Base-by-base conservation (phyloP, 805 yeast species). In the Candida lessepsii region DNA sequence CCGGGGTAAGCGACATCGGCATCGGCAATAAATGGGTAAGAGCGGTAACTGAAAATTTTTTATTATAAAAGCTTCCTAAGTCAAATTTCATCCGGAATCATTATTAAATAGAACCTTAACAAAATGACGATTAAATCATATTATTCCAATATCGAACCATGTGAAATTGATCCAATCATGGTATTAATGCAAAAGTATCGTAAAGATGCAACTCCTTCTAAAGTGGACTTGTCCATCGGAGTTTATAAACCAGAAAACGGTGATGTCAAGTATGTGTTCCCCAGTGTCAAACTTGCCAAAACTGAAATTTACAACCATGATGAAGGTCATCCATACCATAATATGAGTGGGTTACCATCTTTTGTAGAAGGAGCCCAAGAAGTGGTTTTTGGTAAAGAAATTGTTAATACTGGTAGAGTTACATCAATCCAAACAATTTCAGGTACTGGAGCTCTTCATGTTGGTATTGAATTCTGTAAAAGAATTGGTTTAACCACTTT, bases 261-360 rank as follows among this genome's bases (percentile, higher is more conserved):
- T 2, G 51, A 53, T 23, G 48, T 55, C n/a, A 48, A 45, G 26
- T 65, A 58, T 49, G 53, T 61, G 8, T 66, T 69, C 46, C 73
- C 73, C 11, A 51, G 65, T 24, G 70, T 70, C 19, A 46, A 51
- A 17, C 47, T 50, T 37, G 72, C 74, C 35, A 69, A 70, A 47
- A 46, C 55, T 29, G 45, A 45, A 14, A 56, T 70, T 31, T 46
- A 48, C 29, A 45, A 49, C 9, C 55, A 64, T 31, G 71, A 68
- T 42, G 70, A 71, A 3, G 74, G 75, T 25, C 75, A 70, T 49
- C 63, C 67, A 52, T 71, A 71, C 56, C 69, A 69, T 39, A 54
- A 50, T 42, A 67, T 67, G 67, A 46, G 60, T 10, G 76, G 76
- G 9, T 57, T 68, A 29, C 65, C 70, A 2, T 68, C 58, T 23